Evolutionary conservation across 116 monocot species (phyloP).

Genomic region (Dioscorea cayenensis): DNA sequence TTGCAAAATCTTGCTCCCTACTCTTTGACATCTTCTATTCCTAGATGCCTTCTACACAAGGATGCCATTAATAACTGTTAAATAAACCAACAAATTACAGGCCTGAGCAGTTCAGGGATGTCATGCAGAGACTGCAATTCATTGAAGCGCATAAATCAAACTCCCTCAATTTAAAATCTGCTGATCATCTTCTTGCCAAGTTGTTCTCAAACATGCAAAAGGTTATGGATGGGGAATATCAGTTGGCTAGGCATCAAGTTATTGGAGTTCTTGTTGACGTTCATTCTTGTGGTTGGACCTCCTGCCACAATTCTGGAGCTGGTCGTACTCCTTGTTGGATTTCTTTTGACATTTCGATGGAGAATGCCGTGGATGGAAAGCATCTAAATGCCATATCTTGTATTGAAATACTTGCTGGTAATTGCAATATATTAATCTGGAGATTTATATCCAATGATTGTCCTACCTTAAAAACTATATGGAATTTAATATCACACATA

Average conservation of each 20-base stretch:
- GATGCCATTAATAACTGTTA: not conserved
- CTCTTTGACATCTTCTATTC: not conserved
- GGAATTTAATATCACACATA: not conserved
- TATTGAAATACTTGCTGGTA: constrained; percentile 83
- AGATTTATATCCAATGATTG: not conserved
- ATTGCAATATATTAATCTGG: not conserved
- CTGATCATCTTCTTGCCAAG: constrained; percentile 26
- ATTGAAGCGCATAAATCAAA: constrained; percentile 41
- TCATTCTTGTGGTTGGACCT: constrained; percentile 19
- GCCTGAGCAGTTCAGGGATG: constrained; percentile 65
- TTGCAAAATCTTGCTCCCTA: not conserved
- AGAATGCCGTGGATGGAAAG: constrained; percentile 87
- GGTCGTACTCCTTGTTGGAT: constrained; percentile 66
- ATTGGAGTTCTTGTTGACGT: constrained; percentile 45
- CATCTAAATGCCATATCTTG: constrained; percentile 66
- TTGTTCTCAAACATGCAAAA: constrained; percentile 42
- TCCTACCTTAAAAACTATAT: not conserved
- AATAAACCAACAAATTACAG: constrained; percentile 31
- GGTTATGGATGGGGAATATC: constrained; percentile 21
- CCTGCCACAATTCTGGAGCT: constrained; percentile 32
- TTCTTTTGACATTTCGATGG: constrained; percentile 78
- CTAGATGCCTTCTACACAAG: not conserved
- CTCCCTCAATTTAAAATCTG: constrained; percentile 22
- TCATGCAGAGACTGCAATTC: constrained; percentile 58
- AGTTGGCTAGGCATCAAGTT: constrained; percentile 27